A percentile compares a stretch with the other conserved stretches of the same genome.
Conservation (phyloP, 805 yeast genomes). For the Wickerhamiella shivajii region DNA sequence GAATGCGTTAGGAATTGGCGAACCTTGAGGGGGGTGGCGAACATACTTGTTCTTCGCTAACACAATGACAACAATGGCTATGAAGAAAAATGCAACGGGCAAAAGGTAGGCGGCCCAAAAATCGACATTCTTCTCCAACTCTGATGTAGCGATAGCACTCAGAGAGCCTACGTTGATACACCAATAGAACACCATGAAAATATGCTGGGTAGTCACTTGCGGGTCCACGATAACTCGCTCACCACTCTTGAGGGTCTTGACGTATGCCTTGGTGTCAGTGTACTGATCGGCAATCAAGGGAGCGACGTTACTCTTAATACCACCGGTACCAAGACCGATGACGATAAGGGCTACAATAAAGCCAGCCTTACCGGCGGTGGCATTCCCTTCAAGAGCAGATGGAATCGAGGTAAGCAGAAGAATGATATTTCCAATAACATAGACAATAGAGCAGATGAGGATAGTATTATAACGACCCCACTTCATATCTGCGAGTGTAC, state of each 20-base stretch:
- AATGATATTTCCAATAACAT: constrained; percentile 46
- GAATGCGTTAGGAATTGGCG: constrained; percentile 43
- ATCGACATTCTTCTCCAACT: constrained; percentile 49
- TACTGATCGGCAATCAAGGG: constrained; percentile 65
- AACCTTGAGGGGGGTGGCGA: constrained; percentile 46
- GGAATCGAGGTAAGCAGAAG: constrained; percentile 61
- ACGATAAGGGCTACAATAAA: constrained; percentile 39
- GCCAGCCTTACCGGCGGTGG: constrained; percentile 44
- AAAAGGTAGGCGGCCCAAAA: constrained; percentile 53
- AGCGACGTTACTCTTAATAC: constrained; percentile 64
- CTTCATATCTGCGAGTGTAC: constrained; percentile 58
- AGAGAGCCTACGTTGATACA: constrained; percentile 65
- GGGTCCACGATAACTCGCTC: constrained; percentile 58
- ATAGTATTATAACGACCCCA: constrained; percentile 63
- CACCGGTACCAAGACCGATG: constrained; percentile 68
- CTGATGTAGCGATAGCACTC: constrained; percentile 63
- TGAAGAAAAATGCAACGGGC: constrained; percentile 53
- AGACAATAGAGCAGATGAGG: constrained; percentile 41
- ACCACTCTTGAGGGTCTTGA: constrained; percentile 45
- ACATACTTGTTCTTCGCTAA: constrained; percentile 41
- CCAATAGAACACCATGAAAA: constrained; percentile 63
- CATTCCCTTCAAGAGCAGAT: constrained; percentile 29
- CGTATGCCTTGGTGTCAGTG: constrained; percentile 44
- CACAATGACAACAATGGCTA: constrained; percentile 39
- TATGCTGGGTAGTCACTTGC: constrained; percentile 52